Base-by-base conservation (phyloP, 2,329 filamentous ascomycete genomes). In the Xylaria sp. region DNA sequence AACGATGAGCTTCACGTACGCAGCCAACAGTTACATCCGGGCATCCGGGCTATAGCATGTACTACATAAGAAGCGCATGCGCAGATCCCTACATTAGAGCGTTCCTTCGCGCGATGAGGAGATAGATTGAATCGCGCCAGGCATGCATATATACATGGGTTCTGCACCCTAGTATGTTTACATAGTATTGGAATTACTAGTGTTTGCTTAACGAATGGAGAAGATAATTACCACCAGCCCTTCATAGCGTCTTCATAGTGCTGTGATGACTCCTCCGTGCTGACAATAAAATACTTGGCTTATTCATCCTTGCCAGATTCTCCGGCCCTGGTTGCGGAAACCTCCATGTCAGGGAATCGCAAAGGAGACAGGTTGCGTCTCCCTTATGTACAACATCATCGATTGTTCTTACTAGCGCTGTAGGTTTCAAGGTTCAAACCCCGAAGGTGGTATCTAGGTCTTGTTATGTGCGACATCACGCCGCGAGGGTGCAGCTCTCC, bases 401-500 rank as follows among this genome's bases (percentile, higher is more conserved):
- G 29, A 29, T 29, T n/a, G 25, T 17, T n/a, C 17, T 31, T 31
- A 23, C 25, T n/a, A 19, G 43, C 15, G 43, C 29, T 46, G 11
- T 25, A 31, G 6, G 46, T n/a, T 23, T 27, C 41, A 13, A 27
- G 7, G 15, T 33, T n/a, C 29, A 27, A n/a, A 31, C 13, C n/a
- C 31, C 19, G 33, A 53, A 35, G 40, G 33, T 40, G 47, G 47
- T n/a, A n/a, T n/a, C n/a, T n/a, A n/a, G n/a, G n/a, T n/a, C n/a
- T n/a, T n/a, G n/a, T n/a, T n/a, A n/a, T n/a, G n/a, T n/a, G n/a
- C n/a, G n/a, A n/a, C n/a, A n/a, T n/a, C n/a, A n/a, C n/a, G 40
- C 23, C 47, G 47, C 35, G 35, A 58, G 21, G 11, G 40, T 49
- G 53, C 52, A 61, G 46, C 47, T 58, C 59, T n/a, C 59, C 59